Percentiles rank a stretch among this genome's conserved stretches.
phyloP scores from a whole-genome alignment of 148 eudicot species.

The Fallopia convolvulus region DNA sequence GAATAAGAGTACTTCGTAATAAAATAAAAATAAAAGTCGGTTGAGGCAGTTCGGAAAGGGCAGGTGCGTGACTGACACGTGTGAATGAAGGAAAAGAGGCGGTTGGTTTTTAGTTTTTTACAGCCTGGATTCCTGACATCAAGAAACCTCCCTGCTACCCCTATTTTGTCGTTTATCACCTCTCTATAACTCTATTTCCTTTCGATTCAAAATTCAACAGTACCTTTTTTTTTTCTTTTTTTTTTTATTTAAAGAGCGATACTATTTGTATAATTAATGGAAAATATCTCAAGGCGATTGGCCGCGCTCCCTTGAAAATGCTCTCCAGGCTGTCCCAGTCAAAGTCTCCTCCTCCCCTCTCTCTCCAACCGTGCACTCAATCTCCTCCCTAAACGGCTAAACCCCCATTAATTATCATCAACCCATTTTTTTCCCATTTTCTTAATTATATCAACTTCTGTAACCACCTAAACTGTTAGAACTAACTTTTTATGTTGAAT shows the following conservation, averaged over 20 bases:
- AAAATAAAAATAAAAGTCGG: not conserved
- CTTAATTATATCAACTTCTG: not conserved
- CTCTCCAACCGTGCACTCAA: slow-evolving; percentile 11
- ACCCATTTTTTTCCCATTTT: not conserved
- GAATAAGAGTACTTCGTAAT: too few species aligned
- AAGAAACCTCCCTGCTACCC: not conserved
- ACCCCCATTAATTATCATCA: not conserved
- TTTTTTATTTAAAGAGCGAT: not conserved
- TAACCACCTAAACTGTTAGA: not conserved
- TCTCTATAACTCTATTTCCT: not conserved
- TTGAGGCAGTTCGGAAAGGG: not conserved
- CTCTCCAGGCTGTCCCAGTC: slow-evolving; percentile 39
- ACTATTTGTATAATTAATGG: not conserved
- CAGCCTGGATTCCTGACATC: slow-evolving; percentile 5
- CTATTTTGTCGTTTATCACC: not conserved
- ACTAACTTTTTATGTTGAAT: not conserved
- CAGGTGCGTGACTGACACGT: slow-evolving; percentile 6
- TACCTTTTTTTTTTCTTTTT: not conserved
- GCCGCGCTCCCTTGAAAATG: slow-evolving; percentile 11
- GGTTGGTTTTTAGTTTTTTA: not conserved
- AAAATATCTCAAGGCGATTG: not conserved
- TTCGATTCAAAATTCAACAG: not conserved
- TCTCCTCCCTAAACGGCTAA: not conserved
- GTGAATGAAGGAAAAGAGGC: slow-evolving; percentile 1
- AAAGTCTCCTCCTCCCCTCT: slow-evolving; percentile 17